These are phyloP conservation scores for Geoglossum glabrum DNA, from an alignment of 495 filamentous ascomycete species.

Conservation along the genomic window DNA sequence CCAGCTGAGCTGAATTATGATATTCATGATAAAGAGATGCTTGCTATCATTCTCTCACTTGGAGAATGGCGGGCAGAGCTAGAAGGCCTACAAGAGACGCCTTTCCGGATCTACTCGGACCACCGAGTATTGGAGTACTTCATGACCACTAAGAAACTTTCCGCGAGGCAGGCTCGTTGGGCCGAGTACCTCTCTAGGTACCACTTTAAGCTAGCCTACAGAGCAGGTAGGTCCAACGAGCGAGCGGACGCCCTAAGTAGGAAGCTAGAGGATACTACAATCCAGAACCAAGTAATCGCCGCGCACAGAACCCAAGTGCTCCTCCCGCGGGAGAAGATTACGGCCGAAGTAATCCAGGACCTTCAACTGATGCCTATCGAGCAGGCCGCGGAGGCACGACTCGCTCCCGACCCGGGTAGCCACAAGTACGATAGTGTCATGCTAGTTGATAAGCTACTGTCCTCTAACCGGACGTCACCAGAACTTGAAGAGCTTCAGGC, in stretches of 20 bases:
- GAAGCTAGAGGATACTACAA: neutral
- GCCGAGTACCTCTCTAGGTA: neutral
- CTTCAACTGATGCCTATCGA: neutral
- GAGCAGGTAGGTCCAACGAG: neutral
- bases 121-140: neutral
- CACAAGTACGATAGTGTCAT: neutral
- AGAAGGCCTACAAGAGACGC: neutral
- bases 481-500: neutral
- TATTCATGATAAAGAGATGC: neutral
- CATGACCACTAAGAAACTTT: slow-evolving; percentile 1
- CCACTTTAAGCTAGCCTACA: neutral
- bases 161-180: slow-evolving; percentile 3
- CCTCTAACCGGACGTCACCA: neutral
- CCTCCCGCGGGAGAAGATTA: neutral
- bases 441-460: neutral
- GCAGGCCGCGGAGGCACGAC: too few species aligned
- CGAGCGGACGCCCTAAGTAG: neutral
- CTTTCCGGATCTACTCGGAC: neutral
- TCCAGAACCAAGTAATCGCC: neutral
- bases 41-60: neutral
- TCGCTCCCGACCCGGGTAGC: too few species aligned
- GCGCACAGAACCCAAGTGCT: neutral
- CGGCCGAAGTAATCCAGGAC: neutral
- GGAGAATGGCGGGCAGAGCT: neutral
- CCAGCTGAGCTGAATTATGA: neutral